Percentiles rank a stretch among this genome's conserved stretches.
Conservation (phyloP, 768 basidiomycete species). For the Chalciporus chontae region DNA sequence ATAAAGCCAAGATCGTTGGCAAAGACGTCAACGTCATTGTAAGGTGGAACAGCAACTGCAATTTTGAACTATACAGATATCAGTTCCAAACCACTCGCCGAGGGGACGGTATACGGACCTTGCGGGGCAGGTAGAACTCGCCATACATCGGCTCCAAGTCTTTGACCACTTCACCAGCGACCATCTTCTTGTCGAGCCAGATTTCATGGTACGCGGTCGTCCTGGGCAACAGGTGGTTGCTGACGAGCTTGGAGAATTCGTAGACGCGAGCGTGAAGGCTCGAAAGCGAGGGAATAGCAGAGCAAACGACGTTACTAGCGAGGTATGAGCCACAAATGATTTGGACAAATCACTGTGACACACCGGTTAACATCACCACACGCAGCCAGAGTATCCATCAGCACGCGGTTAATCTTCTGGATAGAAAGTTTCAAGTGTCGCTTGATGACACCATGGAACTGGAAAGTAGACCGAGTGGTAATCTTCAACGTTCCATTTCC, state of each 20-base stretch:
- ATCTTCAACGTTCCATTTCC: constrained; percentile 94
- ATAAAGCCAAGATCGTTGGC: constrained; percentile 97
- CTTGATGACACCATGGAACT: constrained; percentile 99
- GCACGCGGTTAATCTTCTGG: constrained; percentile 86
- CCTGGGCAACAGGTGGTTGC: constrained; percentile 81
- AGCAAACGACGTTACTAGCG: constrained; percentile 81
- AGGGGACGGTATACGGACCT: constrained; percentile 46
- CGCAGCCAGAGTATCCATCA: constrained; percentile 95
- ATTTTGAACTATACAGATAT: constrained; percentile 78
- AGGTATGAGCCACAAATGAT: constrained; percentile 5
- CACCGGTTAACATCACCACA: constrained; percentile 97
- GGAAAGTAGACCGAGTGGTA: constrained; percentile 97
- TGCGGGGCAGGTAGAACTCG: constrained; percentile 93
- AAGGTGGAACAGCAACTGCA: constrained; percentile 93
- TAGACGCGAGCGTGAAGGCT: constrained; percentile 80
- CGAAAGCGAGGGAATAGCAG: constrained; percentile 88
- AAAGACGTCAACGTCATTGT: constrained; percentile 94
- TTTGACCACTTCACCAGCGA: constrained; percentile 90
- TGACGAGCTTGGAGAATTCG: constrained; percentile 79
- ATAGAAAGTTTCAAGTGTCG: constrained; percentile 93
- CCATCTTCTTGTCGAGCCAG: constrained; percentile 96
- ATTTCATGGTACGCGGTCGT: constrained; percentile 98
- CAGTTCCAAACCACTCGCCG: not conserved
- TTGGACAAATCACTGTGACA: constrained; percentile 11
- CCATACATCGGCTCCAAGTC: constrained; percentile 98